Evolutionary conservation across 2,329 filamentous ascomycete species (phyloP).

Genomic region (Colletotrichum trifolii): DNA sequence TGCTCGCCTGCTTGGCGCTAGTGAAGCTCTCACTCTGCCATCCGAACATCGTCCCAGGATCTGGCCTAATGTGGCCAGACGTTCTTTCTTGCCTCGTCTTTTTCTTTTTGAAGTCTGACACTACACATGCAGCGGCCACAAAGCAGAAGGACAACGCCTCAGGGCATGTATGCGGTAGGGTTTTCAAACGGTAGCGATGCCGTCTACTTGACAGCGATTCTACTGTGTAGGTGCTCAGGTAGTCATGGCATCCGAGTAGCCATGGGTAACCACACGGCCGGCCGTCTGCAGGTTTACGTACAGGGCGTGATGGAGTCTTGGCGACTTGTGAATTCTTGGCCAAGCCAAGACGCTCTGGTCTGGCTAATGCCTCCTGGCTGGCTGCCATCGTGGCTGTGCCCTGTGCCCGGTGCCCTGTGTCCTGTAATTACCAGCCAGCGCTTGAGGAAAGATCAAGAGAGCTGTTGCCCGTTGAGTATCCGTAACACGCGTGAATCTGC

Average conservation of each 20-base stretch:
- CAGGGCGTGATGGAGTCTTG: constrained; percentile 22
- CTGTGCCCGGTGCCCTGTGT: neutral
- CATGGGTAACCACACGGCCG: constrained; percentile 4
- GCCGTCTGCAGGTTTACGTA: constrained; percentile 31
- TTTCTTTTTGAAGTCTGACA: no score
- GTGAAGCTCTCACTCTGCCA: no score
- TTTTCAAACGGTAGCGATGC: neutral
- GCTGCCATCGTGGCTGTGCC: constrained; percentile 24
- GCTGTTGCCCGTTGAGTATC: neutral
- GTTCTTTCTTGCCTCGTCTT: no score
- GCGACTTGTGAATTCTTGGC: constrained; percentile 19
- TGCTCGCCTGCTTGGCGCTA: no score
- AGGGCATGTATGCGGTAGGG: neutral
- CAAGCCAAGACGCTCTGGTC: neutral
- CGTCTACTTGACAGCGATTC: neutral
- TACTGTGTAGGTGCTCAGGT: no score
- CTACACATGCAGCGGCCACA: no score
- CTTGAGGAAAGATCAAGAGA: neutral
- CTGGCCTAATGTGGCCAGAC: no score
- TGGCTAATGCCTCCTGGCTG: neutral
- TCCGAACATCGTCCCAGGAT: no score
- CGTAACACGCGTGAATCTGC: no score
- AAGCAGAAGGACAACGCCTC: no score
- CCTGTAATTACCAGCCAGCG: neutral
- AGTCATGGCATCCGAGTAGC: neutral